Base-by-base conservation (phyloP, 495 filamentous ascomycete genomes). In the Xylaria intraflava region DNA sequence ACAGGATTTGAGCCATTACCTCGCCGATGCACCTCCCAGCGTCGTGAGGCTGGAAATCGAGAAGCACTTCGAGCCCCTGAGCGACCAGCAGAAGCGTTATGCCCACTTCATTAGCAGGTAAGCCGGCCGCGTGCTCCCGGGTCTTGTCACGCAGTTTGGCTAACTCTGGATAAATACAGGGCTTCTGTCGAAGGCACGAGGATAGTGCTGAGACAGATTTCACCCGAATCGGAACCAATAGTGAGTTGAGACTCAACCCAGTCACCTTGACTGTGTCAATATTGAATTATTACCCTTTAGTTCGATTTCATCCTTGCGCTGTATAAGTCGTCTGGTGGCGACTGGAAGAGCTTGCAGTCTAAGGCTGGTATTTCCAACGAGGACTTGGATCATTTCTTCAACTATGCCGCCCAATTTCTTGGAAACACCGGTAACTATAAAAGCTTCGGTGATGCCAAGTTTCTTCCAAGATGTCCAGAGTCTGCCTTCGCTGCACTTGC, bases 341-440 rank as follows among this genome's bases (percentile, higher is more conserved):
- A 95, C 62, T 97, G 89, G 89, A 77, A 79, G 56, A 69, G 78
- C 6, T 76, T 95, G 19, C 81, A 80, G 30, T 69, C 78, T 38
- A 81, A 87, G 58, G 85, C 88, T 16, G 81, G 83, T 14, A 74
- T 95, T 45, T 85, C 79, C 27, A 72, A 86, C 23, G 78, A 85
- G 40, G 78, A 89, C 39, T 66, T 95, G 23, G 76, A 78, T 9
- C 78, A 82, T 57, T 95, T 95, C 72, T 73, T 96, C 23, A 82
- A 91, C 68, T 98, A 97, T 70, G 76, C 90, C 1, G 83, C 85
- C 2, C 87, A 91, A 63, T 93, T 97, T 67, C 74, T 98, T 6
- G 90, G 90, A 23, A 97, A 96, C 64, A 72, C 78, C 43, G 93
- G 93, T 41, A 98, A 98, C 69, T 98, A 95, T 74, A 96, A 96